These are phyloP conservation scores for Clathrus columnatus DNA, from an alignment of 768 basidiomycete species.

Conservation along the genomic window DNA sequence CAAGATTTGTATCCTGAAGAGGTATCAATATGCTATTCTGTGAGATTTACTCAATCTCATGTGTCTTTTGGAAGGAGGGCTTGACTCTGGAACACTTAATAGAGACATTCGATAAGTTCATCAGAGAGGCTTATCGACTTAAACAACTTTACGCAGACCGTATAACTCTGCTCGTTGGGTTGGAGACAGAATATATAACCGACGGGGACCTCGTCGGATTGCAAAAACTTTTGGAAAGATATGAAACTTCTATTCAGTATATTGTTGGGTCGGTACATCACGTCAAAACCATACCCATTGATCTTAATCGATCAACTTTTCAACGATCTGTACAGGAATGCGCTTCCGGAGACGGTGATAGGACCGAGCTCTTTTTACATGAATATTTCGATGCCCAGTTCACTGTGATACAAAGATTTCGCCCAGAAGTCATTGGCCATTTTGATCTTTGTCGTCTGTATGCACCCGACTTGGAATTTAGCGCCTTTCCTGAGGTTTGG, in stretches of 20 bases:
- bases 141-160: constrained; percentile 49
- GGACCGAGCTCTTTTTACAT: constrained; percentile 42
- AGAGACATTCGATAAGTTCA: constrained; percentile 62
- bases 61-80: constrained; percentile 37
- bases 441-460: constrained; percentile 89
- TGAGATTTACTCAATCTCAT: constrained; percentile 7
- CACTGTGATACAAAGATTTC: constrained; percentile 55
- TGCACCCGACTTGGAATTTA: constrained; percentile 49
- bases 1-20: constrained; percentile 94
- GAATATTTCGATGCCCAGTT: constrained; percentile 85
- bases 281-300: constrained; percentile 80
- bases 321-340: constrained; percentile 37
- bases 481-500: constrained; percentile 52
- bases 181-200: constrained; percentile 90
- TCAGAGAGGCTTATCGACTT: constrained; percentile 73
- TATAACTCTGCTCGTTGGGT: constrained; percentile 75
- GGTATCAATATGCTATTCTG: constrained; percentile 34
- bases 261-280: constrained; percentile 93
- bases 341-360: constrained; percentile 23
- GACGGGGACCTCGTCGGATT: constrained; percentile 52
- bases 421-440: constrained; percentile 88
- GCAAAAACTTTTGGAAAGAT: constrained; percentile 37
- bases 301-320: constrained; percentile 76
- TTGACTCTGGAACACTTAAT: constrained; percentile 43
- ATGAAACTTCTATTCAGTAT: constrained; percentile 62